These are phyloP conservation scores for Cenchrus purpureus DNA, from an alignment of 176 grass and related monocot genomes.

Conservation along the genomic window DNA sequence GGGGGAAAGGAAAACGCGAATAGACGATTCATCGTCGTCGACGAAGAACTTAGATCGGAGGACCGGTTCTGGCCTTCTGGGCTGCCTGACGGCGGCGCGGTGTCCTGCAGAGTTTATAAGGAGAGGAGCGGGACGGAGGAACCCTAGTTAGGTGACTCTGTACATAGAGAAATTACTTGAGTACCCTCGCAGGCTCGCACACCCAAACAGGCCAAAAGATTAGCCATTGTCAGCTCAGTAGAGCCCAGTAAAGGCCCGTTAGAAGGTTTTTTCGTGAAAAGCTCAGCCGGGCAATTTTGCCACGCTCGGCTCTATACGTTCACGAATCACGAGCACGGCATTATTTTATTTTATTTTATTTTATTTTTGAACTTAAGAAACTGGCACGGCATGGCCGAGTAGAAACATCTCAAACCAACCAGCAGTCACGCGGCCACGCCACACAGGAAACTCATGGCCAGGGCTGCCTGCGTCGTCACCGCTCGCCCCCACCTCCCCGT, in stretches of 20 bases:
- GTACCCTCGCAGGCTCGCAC: background rate
- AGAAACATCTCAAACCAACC: slow-evolving; percentile 5
- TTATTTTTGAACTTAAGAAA: too few relatives aligned
- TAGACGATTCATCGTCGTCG: too few relatives aligned
- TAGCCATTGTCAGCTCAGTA: background rate
- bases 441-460: slow-evolving; percentile 35
- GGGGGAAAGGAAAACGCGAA: background rate
- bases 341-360: too few relatives aligned
- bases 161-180: background rate
- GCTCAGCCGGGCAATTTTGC: too few relatives aligned
- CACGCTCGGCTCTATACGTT: too few relatives aligned
- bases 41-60: background rate
- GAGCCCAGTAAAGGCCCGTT: background rate
- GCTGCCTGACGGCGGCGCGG: background rate
- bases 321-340: too few relatives aligned
- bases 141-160: slow-evolving; percentile 25
- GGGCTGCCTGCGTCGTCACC: slow-evolving; percentile 22
- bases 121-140: background rate
- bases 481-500: background rate
- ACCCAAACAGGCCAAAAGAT: background rate
- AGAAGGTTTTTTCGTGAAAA: background rate
- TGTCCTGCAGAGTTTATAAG: slow-evolving; percentile 14
- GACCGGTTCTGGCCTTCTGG: too few relatives aligned
- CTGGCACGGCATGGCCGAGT: too few relatives aligned
- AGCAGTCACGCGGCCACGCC: background rate